These are phyloP conservation scores for Margaritispora aquatica DNA, from an alignment of 495 filamentous ascomycete species.

Conservation along the genomic window DNA sequence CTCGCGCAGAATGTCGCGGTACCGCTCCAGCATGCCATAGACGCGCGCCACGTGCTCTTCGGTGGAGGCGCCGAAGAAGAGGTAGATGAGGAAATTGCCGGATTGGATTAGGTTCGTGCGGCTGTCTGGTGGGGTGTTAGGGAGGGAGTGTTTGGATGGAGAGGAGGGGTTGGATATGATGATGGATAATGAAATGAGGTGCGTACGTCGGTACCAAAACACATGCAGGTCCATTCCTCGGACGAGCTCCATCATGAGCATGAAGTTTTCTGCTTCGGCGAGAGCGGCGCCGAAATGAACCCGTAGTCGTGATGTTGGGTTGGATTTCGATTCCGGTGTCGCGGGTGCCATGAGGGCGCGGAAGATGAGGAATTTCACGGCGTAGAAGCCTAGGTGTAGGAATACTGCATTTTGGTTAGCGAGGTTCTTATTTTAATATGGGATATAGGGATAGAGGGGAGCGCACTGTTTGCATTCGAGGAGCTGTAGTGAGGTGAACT, in stretches of 20 bases:
- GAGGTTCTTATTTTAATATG: neutral
- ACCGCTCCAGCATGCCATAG: conserved; percentile 19
- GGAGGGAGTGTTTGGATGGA: neutral
- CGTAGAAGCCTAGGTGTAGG: conserved; percentile 16
- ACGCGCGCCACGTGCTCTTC: conserved; percentile 14
- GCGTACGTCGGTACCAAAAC: conserved; percentile 20
- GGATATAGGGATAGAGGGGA: neutral
- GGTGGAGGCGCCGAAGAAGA: conserved; percentile 22
- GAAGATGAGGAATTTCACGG: conserved; percentile 15
- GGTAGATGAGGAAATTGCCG: conserved; percentile 24
- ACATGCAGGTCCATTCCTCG: conserved; percentile 5
- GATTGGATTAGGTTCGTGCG: conserved; percentile 17
- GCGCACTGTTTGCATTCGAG: neutral
- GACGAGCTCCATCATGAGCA: conserved; percentile 9
- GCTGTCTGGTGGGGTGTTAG: conserved; percentile 10
- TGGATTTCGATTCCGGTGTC: conserved; percentile 12
- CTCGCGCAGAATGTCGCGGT: conserved; percentile 10
- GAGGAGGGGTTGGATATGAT: neutral
- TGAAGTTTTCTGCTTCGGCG: conserved; percentile 10
- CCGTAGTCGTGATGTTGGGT: conserved; percentile 12
- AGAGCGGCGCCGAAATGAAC: conserved; percentile 12
- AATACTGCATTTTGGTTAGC: neutral
- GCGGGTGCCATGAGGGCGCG: conserved; percentile 20
- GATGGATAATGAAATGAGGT: neutral
- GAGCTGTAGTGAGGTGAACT: neutral